Percentiles rank a stretch among this genome's conserved stretches.
Evolutionary conservation across 208 protist species (phyloP).

Genomic region (Leishmania mexicana): DNA sequence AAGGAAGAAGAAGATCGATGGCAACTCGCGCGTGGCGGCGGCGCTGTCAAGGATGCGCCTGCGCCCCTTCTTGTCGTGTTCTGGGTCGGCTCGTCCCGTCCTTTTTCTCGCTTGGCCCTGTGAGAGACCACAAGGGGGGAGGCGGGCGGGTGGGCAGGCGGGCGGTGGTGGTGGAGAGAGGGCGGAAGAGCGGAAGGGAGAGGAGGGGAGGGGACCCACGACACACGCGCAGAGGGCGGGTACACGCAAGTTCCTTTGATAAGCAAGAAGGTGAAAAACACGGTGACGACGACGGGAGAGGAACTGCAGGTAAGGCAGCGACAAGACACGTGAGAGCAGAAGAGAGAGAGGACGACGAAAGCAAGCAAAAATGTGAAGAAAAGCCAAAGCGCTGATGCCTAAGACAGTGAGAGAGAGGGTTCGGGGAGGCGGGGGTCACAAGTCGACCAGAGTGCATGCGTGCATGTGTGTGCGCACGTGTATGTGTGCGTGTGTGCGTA

Average conservation of each 20-base stretch:
- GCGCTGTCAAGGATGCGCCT: neutral
- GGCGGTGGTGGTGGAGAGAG: no score
- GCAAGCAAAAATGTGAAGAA: no score
- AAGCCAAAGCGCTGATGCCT: no score
- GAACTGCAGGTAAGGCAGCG: neutral
- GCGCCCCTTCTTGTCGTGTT: neutral
- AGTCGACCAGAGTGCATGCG: neutral
- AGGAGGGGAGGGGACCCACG: neutral
- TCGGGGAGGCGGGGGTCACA: neutral
- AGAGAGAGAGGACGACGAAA: neutral
- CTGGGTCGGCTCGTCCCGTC: no score
- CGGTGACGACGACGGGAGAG: neutral
- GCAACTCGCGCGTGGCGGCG: neutral
- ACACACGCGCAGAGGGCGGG: neutral
- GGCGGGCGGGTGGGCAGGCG: no score
- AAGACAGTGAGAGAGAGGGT: no score
- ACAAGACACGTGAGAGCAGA: neutral
- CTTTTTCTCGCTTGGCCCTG: neutral
- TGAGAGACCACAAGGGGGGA: no score
- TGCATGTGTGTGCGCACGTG: no score
- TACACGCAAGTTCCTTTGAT: neutral
- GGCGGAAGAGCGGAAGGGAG: neutral
- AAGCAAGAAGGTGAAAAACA: neutral
- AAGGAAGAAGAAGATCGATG: neutral
- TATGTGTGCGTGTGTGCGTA: no score